Percentiles rank a stretch among this genome's conserved stretches.
Conservation (phyloP, 169 alveolate species). For the Fabrea salina region DNA sequence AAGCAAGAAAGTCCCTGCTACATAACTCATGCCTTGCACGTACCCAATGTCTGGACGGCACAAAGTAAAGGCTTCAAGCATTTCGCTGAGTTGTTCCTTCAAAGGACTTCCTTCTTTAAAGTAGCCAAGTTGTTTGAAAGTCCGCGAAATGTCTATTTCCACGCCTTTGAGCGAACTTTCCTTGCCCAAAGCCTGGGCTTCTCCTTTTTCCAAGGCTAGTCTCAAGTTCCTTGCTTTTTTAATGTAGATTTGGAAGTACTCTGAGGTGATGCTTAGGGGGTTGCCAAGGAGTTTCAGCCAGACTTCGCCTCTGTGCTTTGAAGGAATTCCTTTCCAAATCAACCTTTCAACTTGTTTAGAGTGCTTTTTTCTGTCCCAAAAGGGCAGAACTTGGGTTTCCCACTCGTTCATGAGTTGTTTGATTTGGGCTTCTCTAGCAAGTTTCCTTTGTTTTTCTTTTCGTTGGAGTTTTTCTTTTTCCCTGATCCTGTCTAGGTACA, state of each 20-base stretch:
- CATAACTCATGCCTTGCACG: slow-evolving; percentile 79
- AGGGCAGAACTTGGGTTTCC: slow-evolving; percentile 17
- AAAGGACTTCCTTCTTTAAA: slow-evolving; percentile 61
- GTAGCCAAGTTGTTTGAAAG: slow-evolving; percentile 62
- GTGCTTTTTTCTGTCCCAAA: not conserved
- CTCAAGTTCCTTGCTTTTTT: not conserved
- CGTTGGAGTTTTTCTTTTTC: slow-evolving; percentile 15
- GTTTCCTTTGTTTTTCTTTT: not conserved
- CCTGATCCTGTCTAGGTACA: not conserved
- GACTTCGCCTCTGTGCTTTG: slow-evolving; percentile 15
- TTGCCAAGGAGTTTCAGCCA: slow-evolving; percentile 16
- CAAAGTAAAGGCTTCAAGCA: slow-evolving; percentile 69
- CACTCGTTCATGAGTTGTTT: not conserved
- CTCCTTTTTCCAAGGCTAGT: not conserved
- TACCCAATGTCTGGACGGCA: slow-evolving; percentile 81
- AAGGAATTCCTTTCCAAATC: slow-evolving; percentile 3
- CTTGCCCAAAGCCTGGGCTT: not conserved
- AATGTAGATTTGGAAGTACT: not conserved
- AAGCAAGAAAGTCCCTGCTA: slow-evolving; percentile 65
- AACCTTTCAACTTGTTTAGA: slow-evolving; percentile 2
- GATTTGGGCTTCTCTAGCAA: not conserved
- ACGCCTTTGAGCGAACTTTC: slow-evolving; percentile 22
- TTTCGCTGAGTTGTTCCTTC: slow-evolving; percentile 55
- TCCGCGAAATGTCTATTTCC: slow-evolving; percentile 66
- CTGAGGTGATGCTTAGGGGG: slow-evolving; percentile 13